Percentiles rank a stretch among this genome's conserved stretches.
Conservation (phyloP, 345 rosid genomes). For the Mangifera indica region DNA sequence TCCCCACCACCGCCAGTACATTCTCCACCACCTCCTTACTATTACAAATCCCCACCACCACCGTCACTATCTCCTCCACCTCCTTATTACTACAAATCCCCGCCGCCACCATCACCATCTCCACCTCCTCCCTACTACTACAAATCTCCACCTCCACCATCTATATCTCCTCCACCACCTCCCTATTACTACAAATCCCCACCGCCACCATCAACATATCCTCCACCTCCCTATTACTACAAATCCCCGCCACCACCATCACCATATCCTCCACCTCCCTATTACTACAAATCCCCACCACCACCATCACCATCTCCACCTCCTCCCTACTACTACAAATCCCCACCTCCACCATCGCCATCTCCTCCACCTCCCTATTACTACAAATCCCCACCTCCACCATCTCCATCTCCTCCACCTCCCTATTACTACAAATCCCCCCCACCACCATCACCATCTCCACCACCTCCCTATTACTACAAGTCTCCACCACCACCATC, state of each 20-base stretch:
- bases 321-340: slow-evolving; percentile 22
- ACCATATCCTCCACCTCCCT: neutral
- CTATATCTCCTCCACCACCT: no score
- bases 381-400: slow-evolving; percentile 50
- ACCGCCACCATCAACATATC: no score
- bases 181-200: no score
- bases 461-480: slow-evolving; percentile 35
- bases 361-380: slow-evolving; percentile 44
- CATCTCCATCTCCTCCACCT: slow-evolving; percentile 12
- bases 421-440: slow-evolving; percentile 36
- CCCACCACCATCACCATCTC: slow-evolving; percentile 28
- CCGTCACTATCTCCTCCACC: slow-evolving; percentile 34
- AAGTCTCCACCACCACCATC: slow-evolving; percentile 46
- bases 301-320: slow-evolving; percentile 29
- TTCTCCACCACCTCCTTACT: no score
- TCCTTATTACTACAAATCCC: slow-evolving; percentile 32
- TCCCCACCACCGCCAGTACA: slow-evolving; percentile 34
- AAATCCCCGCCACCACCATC: slow-evolving; percentile 45
- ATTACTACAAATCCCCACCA: slow-evolving; percentile 27
- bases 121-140: slow-evolving; percentile 29
- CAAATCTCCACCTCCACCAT: no score
- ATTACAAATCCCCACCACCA: no score
- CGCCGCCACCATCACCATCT: slow-evolving; percentile 26
- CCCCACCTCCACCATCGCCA: slow-evolving; percentile 26
- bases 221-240: no score